Evolutionary conservation across 345 rosid genomes (phyloP).

Genomic region (Rubroshorea leprosula): DNA sequence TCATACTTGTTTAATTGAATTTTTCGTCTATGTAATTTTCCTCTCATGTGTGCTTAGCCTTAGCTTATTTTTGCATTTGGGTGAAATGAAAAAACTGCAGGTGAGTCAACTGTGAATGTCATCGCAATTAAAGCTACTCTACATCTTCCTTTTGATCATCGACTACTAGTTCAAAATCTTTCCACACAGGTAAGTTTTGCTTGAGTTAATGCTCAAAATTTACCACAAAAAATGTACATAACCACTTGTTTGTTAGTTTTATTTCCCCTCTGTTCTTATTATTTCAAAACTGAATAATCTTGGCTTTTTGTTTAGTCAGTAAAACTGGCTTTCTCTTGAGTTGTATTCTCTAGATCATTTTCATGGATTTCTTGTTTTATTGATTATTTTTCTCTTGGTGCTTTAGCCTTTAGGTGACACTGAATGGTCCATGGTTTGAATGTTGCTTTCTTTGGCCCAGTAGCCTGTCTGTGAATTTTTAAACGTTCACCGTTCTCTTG

Average conservation of each 20-base stretch:
- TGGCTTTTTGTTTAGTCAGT: too few relatives aligned
- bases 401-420: not conserved
- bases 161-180: slow-evolving; percentile 72
- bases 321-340: too few relatives aligned
- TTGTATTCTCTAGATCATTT: too few relatives aligned
- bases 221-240: too few relatives aligned
- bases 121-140: slow-evolving; percentile 71
- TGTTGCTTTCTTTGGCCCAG: not conserved
- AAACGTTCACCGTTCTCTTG: not conserved
- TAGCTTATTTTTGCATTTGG: slow-evolving; percentile 15
- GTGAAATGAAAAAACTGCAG: slow-evolving; percentile 34
- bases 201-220: slow-evolving; percentile 11
- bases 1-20: slow-evolving; percentile 4
- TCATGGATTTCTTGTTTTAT: too few relatives aligned
- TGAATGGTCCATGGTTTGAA: too few relatives aligned
- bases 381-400: not conserved
- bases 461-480: not conserved
- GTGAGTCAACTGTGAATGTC: slow-evolving; percentile 49
- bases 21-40: not conserved
- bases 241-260: not conserved
- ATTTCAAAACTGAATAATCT: not conserved
- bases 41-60: not conserved
- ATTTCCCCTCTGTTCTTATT: not conserved
- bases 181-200: slow-evolving; percentile 55
- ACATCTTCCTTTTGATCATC: slow-evolving; percentile 77